A percentile compares a stretch with the other conserved stretches of the same genome.
Conservation (phyloP, 495 filamentous ascomycete genomes). For the Pseudomonodictys pantanalensis region DNA sequence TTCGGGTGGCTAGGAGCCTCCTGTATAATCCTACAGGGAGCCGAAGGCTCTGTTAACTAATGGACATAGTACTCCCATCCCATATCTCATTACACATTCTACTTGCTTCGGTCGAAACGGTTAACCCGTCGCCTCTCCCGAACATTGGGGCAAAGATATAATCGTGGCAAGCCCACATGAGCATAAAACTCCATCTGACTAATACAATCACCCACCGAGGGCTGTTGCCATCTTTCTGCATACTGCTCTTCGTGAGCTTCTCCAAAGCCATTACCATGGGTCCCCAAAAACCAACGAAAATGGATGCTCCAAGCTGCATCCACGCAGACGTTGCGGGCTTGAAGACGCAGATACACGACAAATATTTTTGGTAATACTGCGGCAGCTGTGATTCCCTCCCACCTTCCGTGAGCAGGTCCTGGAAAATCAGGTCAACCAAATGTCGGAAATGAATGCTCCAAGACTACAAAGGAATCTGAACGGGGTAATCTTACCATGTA, state of each 20-base stretch:
- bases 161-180: conserved; percentile 9
- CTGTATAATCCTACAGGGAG: too few relatives aligned
- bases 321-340: neutral
- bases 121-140: conserved; percentile 7
- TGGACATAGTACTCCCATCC: too few relatives aligned
- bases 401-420: neutral
- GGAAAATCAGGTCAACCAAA: neutral
- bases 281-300: conserved; percentile 2
- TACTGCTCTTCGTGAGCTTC: neutral
- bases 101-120: too few relatives aligned
- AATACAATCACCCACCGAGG: neutral
- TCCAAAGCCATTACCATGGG: conserved; percentile 1
- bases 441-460: too few relatives aligned
- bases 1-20: too few relatives aligned
- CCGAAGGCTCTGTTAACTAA: too few relatives aligned
- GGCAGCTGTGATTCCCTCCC: neutral
- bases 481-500: conserved; percentile 13
- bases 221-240: neutral
- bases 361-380: neutral
- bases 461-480: too few relatives aligned
- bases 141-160: conserved; percentile 5
- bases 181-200: neutral
- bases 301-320: neutral
- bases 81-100: too few relatives aligned
- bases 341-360: neutral